phyloP scores from a whole-genome alignment of 2,329 filamentous ascomycete species.

The Didymella segeticola region DNA sequence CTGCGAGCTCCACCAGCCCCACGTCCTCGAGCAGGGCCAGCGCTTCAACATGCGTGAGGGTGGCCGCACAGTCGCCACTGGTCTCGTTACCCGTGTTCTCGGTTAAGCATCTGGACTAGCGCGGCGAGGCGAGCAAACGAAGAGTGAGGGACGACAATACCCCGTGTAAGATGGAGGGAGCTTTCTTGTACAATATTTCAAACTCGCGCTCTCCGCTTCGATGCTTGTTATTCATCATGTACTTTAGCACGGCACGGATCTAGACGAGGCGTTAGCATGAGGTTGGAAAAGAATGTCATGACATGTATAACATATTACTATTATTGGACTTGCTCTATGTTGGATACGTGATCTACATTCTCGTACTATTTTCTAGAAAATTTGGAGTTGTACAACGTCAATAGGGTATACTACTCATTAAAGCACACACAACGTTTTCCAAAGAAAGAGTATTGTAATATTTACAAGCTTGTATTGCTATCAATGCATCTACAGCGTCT shows the following conservation, averaged over 20 bases:
- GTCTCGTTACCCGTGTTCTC: constrained; percentile 48
- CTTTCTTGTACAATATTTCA: constrained; percentile 35
- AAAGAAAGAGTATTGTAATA: too few relatives aligned
- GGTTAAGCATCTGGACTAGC: constrained; percentile 31
- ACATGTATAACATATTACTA: constrained; percentile 15
- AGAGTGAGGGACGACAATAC: constrained; percentile 14
- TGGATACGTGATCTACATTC: too few relatives aligned
- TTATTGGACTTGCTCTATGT: neutral
- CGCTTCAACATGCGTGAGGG: constrained; percentile 99
- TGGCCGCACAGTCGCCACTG: constrained; percentile 65
- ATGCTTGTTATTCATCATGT: constrained; percentile 30
- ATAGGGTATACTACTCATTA: too few relatives aligned
- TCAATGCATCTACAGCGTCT: too few relatives aligned
- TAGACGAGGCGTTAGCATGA: constrained; percentile 31
- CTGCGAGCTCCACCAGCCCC: constrained; percentile 80
- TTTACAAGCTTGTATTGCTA: too few relatives aligned
- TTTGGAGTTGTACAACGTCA: too few relatives aligned
- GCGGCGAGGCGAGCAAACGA: neutral
- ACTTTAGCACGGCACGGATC: constrained; percentile 36
- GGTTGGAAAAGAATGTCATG: constrained; percentile 30
- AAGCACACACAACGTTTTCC: too few relatives aligned
- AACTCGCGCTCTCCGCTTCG: constrained; percentile 36
- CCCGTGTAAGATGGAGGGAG: constrained; percentile 15
- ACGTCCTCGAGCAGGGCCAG: constrained; percentile 89
- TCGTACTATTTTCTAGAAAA: too few relatives aligned